phyloP scores from a whole-genome alignment of 495 filamentous ascomycete species.

The Halenospora varia region DNA sequence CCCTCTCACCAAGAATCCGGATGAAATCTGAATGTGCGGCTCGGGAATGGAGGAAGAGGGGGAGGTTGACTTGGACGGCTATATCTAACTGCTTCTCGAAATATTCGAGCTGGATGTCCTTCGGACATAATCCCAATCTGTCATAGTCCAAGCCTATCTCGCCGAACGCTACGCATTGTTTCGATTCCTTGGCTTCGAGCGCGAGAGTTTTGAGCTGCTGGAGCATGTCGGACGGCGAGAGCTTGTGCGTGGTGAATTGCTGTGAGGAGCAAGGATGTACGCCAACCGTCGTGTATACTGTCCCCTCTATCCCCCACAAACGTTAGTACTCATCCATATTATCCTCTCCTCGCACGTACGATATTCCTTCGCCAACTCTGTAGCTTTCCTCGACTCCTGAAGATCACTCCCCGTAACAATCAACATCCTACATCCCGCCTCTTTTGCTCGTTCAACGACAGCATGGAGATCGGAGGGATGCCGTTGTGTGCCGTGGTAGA shows the following conservation, averaged over 20 bases:
- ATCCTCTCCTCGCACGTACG: slow-evolving; percentile 43
- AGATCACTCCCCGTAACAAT: slow-evolving; percentile 94
- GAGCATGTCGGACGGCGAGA: slow-evolving; percentile 52
- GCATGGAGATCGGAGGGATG: slow-evolving; percentile 76
- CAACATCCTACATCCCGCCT: slow-evolving; percentile 78
- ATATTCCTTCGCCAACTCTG: slow-evolving; percentile 68
- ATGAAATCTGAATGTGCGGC: slow-evolving; percentile 68
- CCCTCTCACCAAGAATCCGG: slow-evolving; percentile 43
- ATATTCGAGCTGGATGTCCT: slow-evolving; percentile 75
- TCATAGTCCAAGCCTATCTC: slow-evolving; percentile 98
- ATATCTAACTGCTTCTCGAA: slow-evolving; percentile 78
- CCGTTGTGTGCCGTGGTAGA: slow-evolving; percentile 75
- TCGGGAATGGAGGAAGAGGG: slow-evolving; percentile 71
- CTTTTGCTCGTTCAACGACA: slow-evolving; percentile 69
- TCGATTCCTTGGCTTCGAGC: slow-evolving; percentile 37
- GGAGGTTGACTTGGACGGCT: slow-evolving; percentile 59
- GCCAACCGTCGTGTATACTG: slow-evolving; percentile 84
- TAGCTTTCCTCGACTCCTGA: slow-evolving; percentile 66
- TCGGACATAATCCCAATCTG: slow-evolving; percentile 70
- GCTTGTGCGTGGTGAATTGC: slow-evolving; percentile 58
- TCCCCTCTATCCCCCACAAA: too few relatives aligned
- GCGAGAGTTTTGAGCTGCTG: slow-evolving; percentile 57
- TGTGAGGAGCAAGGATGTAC: slow-evolving; percentile 84
- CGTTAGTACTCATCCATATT: not conserved
- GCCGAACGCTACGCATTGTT: slow-evolving; percentile 74